Conservation (phyloP, 345 rosid species). For the Populus ilicifolia region DNA sequence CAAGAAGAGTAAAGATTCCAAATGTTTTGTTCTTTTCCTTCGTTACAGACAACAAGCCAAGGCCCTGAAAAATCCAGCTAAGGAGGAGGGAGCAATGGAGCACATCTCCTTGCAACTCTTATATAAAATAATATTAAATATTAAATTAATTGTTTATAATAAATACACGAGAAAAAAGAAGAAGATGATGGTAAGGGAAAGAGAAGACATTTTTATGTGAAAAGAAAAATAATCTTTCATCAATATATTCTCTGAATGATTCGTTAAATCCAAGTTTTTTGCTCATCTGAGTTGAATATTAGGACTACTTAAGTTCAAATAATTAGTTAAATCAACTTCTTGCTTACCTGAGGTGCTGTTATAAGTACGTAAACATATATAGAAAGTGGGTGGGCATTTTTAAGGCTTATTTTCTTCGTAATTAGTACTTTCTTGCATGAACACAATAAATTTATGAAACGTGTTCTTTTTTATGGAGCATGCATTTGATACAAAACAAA, state of each 20-base stretch:
- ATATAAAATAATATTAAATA: not conserved
- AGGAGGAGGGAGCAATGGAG: not conserved
- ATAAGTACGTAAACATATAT: not conserved
- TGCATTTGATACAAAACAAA: not conserved
- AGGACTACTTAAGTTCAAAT: not conserved
- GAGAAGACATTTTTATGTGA: not conserved
- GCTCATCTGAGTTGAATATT: not conserved
- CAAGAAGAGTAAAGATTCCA: conserved; percentile 53
- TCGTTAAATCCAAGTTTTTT: not conserved
- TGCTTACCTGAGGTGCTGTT: not conserved
- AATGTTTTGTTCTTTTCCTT: conserved; percentile 61
- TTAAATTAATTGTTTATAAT: not conserved
- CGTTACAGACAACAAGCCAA: conserved; percentile 48
- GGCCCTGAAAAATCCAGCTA: conserved; percentile 15
- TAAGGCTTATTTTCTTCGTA: not conserved
- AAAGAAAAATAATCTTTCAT: not conserved
- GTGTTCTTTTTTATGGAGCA: not conserved
- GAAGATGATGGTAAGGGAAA: not conserved
- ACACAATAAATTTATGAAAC: not conserved
- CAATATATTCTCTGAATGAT: not conserved
- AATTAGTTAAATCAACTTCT: not conserved
- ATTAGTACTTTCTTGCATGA: not conserved
- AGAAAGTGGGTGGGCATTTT: not conserved
- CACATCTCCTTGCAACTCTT: not conserved
- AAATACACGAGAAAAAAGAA: too few relatives aligned